Percentiles rank a stretch among this genome's conserved stretches.
phyloP scores from a whole-genome alignment of 176 grass and related monocot species.

The Cocos nucifera region DNA sequence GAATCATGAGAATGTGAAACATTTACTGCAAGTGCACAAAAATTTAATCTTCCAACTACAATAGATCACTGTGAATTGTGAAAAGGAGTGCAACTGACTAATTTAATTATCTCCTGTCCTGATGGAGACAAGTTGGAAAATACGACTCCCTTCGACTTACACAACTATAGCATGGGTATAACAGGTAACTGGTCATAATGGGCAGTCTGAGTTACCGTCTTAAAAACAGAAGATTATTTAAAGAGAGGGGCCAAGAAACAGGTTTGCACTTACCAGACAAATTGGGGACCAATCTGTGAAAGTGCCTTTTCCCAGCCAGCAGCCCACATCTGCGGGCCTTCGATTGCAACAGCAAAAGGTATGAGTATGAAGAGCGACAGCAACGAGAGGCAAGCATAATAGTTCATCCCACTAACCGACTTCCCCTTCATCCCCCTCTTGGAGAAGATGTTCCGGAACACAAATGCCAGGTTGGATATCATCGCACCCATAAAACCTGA shows the following conservation, averaged over 20 bases:
- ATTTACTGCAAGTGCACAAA: too few relatives aligned
- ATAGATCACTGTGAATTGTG: too few relatives aligned
- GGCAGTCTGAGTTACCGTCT: too few relatives aligned
- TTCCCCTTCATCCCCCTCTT: conserved; percentile 93
- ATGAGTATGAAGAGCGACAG: conserved; percentile 79
- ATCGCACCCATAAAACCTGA: conserved; percentile 95
- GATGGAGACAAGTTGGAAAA: too few relatives aligned
- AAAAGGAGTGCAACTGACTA: too few relatives aligned
- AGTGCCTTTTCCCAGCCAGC: conserved; percentile 81
- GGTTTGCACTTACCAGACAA: conserved; percentile 52
- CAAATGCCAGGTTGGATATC: conserved; percentile 95
- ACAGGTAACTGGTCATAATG: too few relatives aligned
- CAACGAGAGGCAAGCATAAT: conserved; percentile 84
- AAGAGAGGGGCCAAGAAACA: background rate
- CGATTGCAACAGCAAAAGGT: conserved; percentile 85
- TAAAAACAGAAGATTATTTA: too few relatives aligned
- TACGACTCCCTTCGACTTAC: too few relatives aligned
- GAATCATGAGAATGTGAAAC: too few relatives aligned
- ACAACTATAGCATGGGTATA: too few relatives aligned
- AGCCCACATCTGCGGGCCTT: conserved; percentile 76
- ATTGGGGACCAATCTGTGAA: conserved; percentile 61
- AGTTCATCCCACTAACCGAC: conserved; percentile 90
- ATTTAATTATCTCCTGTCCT: too few relatives aligned
- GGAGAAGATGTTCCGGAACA: conserved; percentile 89
- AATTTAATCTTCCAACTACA: too few relatives aligned